These are phyloP conservation scores for Chlorella ohadii DNA, from an alignment of 139 green algal genomes.

Conservation along the genomic window DNA sequence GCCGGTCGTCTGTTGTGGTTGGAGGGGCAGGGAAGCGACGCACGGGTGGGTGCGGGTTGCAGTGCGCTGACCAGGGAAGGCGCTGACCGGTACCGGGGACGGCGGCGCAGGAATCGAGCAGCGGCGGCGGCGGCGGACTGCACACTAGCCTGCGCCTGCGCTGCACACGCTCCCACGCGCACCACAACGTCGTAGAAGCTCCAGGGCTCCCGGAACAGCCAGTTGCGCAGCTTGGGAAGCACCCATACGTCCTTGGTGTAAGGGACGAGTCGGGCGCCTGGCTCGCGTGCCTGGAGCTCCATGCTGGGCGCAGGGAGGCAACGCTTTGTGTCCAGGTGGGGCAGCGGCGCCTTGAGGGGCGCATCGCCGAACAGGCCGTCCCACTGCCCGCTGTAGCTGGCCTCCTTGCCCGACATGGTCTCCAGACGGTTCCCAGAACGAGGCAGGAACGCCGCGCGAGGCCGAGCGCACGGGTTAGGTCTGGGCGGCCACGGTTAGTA, in stretches of 20 bases:
- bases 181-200: not conserved
- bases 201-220: not conserved
- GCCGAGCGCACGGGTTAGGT: too few species aligned
- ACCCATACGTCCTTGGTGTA: not conserved
- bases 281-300: not conserved
- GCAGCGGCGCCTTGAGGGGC: not conserved
- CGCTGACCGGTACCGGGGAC: too few species aligned
- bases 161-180: too few species aligned
- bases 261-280: slow-evolving; percentile 1
- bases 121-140: not conserved
- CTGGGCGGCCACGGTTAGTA: too few species aligned
- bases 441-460: not conserved
- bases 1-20: slow-evolving; percentile 79
- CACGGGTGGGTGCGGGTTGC: too few species aligned
- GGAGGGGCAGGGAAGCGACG: too few species aligned
- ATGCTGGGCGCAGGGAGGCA: slow-evolving; percentile 60
- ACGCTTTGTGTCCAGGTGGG: slow-evolving; percentile 75
- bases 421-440: not conserved
- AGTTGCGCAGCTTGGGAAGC: not conserved
- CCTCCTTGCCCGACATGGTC: not conserved
- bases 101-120: too few species aligned
- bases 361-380: slow-evolving; percentile 14
- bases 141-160: not conserved
- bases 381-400: slow-evolving; percentile 25
- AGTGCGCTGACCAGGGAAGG: too few species aligned